phyloP scores from a whole-genome alignment of 495 filamentous ascomycete species.

The Hypoxylon subgilvum region DNA sequence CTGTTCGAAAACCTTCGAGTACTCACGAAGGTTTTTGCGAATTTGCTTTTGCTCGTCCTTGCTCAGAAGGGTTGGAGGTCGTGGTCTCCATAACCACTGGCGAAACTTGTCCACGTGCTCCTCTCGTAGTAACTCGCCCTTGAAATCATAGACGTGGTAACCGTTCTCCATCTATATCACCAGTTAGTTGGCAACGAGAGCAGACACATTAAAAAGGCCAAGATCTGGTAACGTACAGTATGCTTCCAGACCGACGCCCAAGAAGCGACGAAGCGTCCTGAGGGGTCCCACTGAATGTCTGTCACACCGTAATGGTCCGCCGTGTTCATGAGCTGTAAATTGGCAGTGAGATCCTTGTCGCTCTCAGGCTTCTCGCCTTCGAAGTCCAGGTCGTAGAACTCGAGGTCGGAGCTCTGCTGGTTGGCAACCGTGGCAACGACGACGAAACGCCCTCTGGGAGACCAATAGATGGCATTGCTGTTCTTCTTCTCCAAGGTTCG shows the following conservation, averaged over 20 bases:
- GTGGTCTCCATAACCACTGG: conserved; percentile 92
- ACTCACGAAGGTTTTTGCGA: conserved; percentile 97
- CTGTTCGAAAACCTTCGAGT: conserved; percentile 91
- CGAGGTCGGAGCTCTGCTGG: conserved; percentile 88
- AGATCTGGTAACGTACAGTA: conserved; percentile 64
- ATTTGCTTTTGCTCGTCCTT: conserved; percentile 96
- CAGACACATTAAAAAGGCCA: background rate
- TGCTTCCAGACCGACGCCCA: conserved; percentile 96
- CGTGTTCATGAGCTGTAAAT: conserved; percentile 89
- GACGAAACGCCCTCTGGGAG: conserved; percentile 93
- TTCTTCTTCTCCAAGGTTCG: conserved; percentile 97
- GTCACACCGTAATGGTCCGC: conserved; percentile 97
- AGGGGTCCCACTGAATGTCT: conserved; percentile 97
- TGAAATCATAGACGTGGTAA: conserved; percentile 97
- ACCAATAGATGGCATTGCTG: conserved; percentile 99
- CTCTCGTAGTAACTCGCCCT: conserved; percentile 85
- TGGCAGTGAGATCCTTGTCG: conserved; percentile 93
- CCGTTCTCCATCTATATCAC: conserved; percentile 90
- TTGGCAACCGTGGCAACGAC: conserved; percentile 91
- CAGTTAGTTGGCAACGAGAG: conserved; percentile 45
- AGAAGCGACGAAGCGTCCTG: conserved; percentile 89
- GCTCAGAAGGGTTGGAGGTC: conserved; percentile 83
- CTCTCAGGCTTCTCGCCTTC: conserved; percentile 92
- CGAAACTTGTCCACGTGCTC: conserved; percentile 96
- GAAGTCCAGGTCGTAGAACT: conserved; percentile 97